Percentiles rank a stretch among this genome's conserved stretches.
Conservation (phyloP, 2,329 filamentous ascomycete species). For the Amesomyces nigricolor region DNA sequence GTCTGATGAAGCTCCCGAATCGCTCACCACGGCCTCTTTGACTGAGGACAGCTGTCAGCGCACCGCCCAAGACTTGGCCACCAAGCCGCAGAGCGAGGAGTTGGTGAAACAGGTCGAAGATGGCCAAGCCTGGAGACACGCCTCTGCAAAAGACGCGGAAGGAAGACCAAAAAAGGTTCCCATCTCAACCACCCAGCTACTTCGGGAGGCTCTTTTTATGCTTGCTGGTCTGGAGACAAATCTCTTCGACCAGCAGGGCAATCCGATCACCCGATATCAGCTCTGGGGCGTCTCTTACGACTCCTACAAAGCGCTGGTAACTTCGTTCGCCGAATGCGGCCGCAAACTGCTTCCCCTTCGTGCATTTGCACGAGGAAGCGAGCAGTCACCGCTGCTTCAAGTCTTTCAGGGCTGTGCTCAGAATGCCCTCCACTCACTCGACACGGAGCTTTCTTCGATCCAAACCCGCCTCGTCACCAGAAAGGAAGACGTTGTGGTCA, state of each 20-base stretch:
- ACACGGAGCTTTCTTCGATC: constrained; percentile 51
- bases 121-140: constrained; percentile 44
- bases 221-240: constrained; percentile 71
- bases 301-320: constrained; percentile 44
- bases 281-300: constrained; percentile 46
- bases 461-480: constrained; percentile 57
- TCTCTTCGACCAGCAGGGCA: constrained; percentile 51
- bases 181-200: constrained; percentile 65
- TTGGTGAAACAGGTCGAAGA: constrained; percentile 32
- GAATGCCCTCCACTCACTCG: constrained; percentile 51
- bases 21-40: constrained; percentile 35
- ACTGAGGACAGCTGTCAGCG: constrained; percentile 21
- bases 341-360: constrained; percentile 43
- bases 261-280: constrained; percentile 39
- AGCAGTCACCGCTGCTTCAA: constrained; percentile 57
- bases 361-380: constrained; percentile 37
- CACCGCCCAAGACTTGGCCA: constrained; percentile 19
- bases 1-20: constrained; percentile 32
- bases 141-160: constrained; percentile 27
- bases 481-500: constrained; percentile 53
- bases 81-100: constrained; percentile 29
- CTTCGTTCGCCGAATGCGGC: constrained; percentile 43
- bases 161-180: constrained; percentile 36
- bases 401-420: constrained; percentile 63
- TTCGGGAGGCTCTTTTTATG: constrained; percentile 81